These are phyloP conservation scores for Pisolithus sp. DNA, from an alignment of 768 basidiomycete species.

Conservation along the genomic window DNA sequence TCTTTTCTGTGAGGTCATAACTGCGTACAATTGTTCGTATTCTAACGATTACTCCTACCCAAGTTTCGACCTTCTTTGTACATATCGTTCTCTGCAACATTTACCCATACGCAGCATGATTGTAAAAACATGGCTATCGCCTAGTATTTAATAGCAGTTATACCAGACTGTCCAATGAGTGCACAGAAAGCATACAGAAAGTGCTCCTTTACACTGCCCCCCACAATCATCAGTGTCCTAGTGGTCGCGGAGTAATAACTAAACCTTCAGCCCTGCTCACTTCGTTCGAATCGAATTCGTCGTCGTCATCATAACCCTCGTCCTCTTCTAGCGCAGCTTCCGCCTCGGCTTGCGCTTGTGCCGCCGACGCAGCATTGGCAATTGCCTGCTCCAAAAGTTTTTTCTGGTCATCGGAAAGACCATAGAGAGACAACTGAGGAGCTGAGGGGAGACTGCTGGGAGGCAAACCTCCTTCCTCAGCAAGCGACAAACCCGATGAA, in stretches of 20 bases:
- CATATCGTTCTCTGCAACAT: slow-evolving; percentile 20
- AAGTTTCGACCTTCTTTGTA: slow-evolving; percentile 28
- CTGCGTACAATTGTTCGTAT: not conserved
- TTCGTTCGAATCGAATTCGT: slow-evolving; percentile 23
- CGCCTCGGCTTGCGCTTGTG: slow-evolving; percentile 73
- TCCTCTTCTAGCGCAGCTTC: slow-evolving; percentile 69
- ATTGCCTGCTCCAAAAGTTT: slow-evolving; percentile 66
- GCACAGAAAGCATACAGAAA: slow-evolving; percentile 15
- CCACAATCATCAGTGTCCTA: slow-evolving; percentile 13
- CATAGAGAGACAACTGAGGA: slow-evolving; percentile 58
- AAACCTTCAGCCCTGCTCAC: slow-evolving; percentile 10
- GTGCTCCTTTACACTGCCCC: slow-evolving; percentile 17
- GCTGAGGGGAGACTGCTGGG: slow-evolving; percentile 6
- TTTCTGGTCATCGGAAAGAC: slow-evolving; percentile 68
- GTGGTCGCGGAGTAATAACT: slow-evolving; percentile 2
- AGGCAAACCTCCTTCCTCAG: slow-evolving; percentile 6
- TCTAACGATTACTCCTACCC: not conserved
- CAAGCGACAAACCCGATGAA: slow-evolving; percentile 5
- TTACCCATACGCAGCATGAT: slow-evolving; percentile 21
- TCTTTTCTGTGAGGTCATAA: not conserved
- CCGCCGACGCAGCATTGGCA: slow-evolving; percentile 65
- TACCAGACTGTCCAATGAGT: slow-evolving; percentile 8
- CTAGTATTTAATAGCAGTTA: slow-evolving; percentile 6
- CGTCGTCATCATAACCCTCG: slow-evolving; percentile 43
- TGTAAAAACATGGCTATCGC: slow-evolving; percentile 4